Evolutionary conservation across 257 asterid species (phyloP).

Genomic region (Nicotiana otophora): DNA sequence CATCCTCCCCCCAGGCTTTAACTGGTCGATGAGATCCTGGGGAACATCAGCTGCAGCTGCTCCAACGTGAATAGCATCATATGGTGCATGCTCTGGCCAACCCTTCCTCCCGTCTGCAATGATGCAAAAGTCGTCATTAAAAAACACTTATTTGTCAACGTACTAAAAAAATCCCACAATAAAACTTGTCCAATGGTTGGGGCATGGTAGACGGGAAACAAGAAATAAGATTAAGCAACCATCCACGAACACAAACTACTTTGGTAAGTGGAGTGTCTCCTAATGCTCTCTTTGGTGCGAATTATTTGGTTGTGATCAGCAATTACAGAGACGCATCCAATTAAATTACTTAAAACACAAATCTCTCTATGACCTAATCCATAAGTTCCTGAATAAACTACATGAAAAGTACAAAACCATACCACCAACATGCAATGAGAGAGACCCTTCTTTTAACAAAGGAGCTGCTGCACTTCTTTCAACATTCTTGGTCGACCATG

Average conservation of each 20-base stretch:
- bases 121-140: neutral
- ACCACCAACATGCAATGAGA: constrained; percentile 70
- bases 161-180: neutral
- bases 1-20: constrained; percentile 93
- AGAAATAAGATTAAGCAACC: neutral
- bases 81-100: constrained; percentile 85
- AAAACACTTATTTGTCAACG: neutral
- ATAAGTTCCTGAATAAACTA: neutral
- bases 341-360: neutral
- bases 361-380: neutral
- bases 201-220: neutral
- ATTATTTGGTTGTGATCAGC: neutral
- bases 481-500: constrained; percentile 54
- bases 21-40: constrained; percentile 66
- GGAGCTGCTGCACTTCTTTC: constrained; percentile 77
- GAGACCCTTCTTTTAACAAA: constrained; percentile 64
- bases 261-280: neutral
- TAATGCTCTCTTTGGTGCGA: neutral
- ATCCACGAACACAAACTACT: neutral
- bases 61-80: constrained; percentile 95
- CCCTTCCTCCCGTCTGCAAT: constrained; percentile 82
- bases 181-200: neutral
- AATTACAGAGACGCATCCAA: neutral
- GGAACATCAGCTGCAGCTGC: constrained; percentile 94
- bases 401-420: constrained; percentile 20